phyloP scores from a whole-genome alignment of 257 asterid species.

The Dorcoceras hygrometricum region DNA sequence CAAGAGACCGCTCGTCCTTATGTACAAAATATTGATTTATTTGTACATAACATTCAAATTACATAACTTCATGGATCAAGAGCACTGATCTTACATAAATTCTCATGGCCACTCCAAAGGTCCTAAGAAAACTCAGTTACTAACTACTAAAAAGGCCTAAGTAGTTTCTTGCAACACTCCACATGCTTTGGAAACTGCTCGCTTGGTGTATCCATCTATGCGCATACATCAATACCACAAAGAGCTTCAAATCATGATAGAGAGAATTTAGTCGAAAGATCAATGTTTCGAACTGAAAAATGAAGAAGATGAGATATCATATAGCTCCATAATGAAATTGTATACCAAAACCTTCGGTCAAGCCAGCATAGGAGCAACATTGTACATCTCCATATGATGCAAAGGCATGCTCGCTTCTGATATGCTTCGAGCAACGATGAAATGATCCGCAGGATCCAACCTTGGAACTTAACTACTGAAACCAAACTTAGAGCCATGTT shows the following conservation, averaged over 20 bases:
- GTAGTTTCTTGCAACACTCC: neutral
- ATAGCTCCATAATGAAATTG: too few relatives aligned
- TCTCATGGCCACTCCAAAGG: too few relatives aligned
- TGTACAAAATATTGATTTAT: too few relatives aligned
- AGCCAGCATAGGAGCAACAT: slow-evolving; percentile 19
- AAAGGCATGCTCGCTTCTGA: slow-evolving; percentile 12
- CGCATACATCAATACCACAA: neutral
- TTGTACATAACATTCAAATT: neutral
- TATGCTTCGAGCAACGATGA: slow-evolving; percentile 5
- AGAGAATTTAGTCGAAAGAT: neutral
- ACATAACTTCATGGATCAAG: neutral
- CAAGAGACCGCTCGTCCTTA: too few relatives aligned
- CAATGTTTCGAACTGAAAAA: neutral
- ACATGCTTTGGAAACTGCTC: neutral
- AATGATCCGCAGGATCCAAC: neutral
- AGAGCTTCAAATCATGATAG: neutral
- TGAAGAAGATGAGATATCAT: neutral
- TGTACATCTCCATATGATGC: slow-evolving; percentile 20
- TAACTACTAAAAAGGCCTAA: neutral
- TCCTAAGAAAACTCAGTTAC: neutral
- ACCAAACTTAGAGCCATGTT: neutral
- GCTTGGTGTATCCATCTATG: neutral
- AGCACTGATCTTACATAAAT: too few relatives aligned
- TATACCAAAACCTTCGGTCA: neutral
- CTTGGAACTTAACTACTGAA: neutral